phyloP scores from a whole-genome alignment of 768 basidiomycete species.

The Calocera viscosa region DNA sequence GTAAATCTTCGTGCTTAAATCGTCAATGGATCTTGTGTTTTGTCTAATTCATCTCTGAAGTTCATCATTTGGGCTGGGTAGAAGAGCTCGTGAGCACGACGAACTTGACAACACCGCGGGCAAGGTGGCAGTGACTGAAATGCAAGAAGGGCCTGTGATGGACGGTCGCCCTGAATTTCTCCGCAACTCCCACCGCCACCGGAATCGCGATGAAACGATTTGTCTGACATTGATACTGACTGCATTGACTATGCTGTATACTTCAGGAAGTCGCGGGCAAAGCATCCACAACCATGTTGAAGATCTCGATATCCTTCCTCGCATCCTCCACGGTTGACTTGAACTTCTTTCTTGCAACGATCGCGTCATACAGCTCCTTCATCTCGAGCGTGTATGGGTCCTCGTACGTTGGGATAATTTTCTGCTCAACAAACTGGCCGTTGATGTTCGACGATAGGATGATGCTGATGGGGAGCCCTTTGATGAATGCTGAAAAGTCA shows the following conservation, averaged over 20 bases:
- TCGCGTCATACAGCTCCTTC: conserved; percentile 18
- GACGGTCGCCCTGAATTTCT: not conserved
- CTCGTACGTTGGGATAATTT: conserved; percentile 21
- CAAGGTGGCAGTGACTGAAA: not conserved
- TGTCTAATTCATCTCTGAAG: not conserved
- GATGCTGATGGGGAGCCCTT: conserved; percentile 23
- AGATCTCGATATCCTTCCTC: conserved; percentile 20
- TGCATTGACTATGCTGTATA: not conserved
- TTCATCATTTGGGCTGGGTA: too few relatives aligned
- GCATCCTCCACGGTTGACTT: conserved; percentile 23
- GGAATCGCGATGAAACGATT: not conserved
- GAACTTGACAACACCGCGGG: too few relatives aligned
- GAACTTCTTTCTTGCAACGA: conserved; percentile 18
- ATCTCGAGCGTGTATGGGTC: conserved; percentile 24
- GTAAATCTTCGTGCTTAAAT: too few relatives aligned
- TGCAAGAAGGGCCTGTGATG: not conserved
- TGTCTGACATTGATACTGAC: not conserved
- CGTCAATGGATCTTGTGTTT: not conserved
- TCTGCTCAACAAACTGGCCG: conserved; percentile 20
- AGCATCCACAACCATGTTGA: conserved; percentile 22
- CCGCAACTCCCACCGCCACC: not conserved
- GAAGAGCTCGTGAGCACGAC: too few relatives aligned
- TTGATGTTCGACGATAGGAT: conserved; percentile 15
- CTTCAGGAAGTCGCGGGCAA: conserved; percentile 13
- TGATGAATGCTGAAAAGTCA: conserved; percentile 21